These are phyloP conservation scores for Fusarium circinatum DNA, from an alignment of 2,329 filamentous ascomycete species.

Conservation along the genomic window DNA sequence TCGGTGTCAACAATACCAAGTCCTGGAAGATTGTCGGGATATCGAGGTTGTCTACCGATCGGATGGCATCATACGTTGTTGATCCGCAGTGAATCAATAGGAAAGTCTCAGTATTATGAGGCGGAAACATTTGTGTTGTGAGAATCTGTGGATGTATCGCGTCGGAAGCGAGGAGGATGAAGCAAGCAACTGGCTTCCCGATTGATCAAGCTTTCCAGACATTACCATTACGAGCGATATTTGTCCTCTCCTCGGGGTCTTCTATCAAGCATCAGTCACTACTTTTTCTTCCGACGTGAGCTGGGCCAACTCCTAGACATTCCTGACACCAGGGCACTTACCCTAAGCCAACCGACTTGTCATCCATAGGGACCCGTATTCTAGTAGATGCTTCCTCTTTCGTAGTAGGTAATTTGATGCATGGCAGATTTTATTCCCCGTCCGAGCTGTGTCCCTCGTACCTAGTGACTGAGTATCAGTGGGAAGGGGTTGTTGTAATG, in stretches of 20 bases:
- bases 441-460: background rate
- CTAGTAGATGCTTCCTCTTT: background rate
- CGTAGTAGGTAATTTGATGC: accelerated
- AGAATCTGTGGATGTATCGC: too few relatives aligned
- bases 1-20: background rate
- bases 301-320: accelerated
- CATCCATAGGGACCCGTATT: accelerated
- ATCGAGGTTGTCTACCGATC: accelerated
- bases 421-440: accelerated
- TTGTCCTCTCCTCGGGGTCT: accelerated
- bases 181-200: accelerated
- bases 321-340: background rate
- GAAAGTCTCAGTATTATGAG: accelerated
- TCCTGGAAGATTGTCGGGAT: background rate
- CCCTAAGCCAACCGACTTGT: background rate
- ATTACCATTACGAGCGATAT: background rate
- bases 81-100: background rate
- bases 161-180: background rate
- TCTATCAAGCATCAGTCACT: accelerated
- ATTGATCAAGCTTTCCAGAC: accelerated
- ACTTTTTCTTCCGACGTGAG: accelerated
- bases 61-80: background rate
- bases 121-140: background rate
- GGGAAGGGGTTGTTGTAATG: accelerated
- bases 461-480: too few relatives aligned